phyloP scores from a whole-genome alignment of 208 protist genomes.

The Acanthamoeba culbertsoni region DNA sequence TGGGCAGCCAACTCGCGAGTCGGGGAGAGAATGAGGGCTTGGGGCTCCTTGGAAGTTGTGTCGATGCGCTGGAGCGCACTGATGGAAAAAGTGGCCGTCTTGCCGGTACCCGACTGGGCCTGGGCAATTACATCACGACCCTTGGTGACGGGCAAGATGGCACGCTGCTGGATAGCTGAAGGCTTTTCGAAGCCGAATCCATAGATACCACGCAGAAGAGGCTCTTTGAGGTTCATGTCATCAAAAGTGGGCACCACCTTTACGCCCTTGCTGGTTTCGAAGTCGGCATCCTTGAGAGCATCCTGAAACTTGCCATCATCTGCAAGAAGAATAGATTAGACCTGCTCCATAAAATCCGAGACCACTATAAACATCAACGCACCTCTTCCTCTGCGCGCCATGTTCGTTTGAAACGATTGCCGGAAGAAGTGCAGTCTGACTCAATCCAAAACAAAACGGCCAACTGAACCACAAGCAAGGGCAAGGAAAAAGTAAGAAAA shows the following conservation, averaged over 20 bases:
- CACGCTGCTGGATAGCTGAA: slow-evolving; percentile 97
- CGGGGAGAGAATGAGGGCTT: slow-evolving; percentile 94
- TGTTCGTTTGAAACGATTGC: too few relatives aligned
- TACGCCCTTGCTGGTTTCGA: not conserved
- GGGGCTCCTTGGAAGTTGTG: slow-evolving; percentile 85
- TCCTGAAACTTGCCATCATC: not conserved
- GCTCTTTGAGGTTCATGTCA: not conserved
- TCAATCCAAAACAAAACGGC: too few relatives aligned
- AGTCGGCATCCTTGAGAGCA: not conserved
- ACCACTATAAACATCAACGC: not conserved
- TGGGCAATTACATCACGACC: slow-evolving; percentile 96
- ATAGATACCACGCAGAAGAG: slow-evolving; percentile 70
- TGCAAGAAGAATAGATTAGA: not conserved
- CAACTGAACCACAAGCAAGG: too few relatives aligned
- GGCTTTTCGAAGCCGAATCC: slow-evolving; percentile 93
- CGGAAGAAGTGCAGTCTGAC: too few relatives aligned
- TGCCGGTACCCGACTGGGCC: slow-evolving; percentile 98
- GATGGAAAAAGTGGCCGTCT: slow-evolving; percentile 97
- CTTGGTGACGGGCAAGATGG: slow-evolving; percentile 91
- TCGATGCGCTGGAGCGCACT: slow-evolving; percentile 89
- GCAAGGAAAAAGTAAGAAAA: too few relatives aligned
- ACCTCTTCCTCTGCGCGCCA: not conserved
- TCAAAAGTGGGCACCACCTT: slow-evolving; percentile 28
- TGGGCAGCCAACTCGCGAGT: slow-evolving; percentile 96
- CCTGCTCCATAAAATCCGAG: too few relatives aligned